A percentile compares a stretch with the other conserved stretches of the same genome.
phyloP scores from a whole-genome alignment of 2,329 filamentous ascomycete species.

The Triangularia setosa region DNA sequence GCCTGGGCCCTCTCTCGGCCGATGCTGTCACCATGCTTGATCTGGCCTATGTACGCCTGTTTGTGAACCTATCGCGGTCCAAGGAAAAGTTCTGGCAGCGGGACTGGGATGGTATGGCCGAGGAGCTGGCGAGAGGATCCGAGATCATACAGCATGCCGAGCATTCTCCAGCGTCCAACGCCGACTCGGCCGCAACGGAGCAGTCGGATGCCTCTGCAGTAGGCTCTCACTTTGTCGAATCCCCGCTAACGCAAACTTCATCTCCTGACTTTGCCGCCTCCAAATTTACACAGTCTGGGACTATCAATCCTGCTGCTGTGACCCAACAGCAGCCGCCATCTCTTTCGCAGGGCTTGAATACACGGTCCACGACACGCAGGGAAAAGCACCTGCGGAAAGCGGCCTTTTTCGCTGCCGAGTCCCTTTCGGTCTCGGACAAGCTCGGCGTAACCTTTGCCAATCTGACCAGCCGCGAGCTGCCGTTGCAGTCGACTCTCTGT shows the following conservation, averaged over 20 bases:
- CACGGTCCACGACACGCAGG: constrained; percentile 59
- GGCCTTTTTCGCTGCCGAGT: constrained; percentile 93
- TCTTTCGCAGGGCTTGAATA: constrained; percentile 31
- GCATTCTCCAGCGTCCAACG: constrained; percentile 51
- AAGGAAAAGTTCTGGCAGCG: constrained; percentile 94
- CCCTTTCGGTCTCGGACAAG: constrained; percentile 81
- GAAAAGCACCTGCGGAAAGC: constrained; percentile 89
- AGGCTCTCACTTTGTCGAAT: constrained; percentile 47
- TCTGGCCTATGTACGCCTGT: constrained; percentile 85
- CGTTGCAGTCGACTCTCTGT: constrained; percentile 87
- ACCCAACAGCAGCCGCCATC: constrained; percentile 21
- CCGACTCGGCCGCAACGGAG: constrained; percentile 42
- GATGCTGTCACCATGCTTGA: constrained; percentile 90
- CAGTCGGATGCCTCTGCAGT: constrained; percentile 38
- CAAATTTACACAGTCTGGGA: constrained; percentile 33
- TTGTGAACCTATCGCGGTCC: constrained; percentile 85
- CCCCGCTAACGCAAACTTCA: constrained; percentile 49
- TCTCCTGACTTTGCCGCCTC: constrained; percentile 44
- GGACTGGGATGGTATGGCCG: constrained; percentile 87
- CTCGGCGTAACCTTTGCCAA: constrained; percentile 83
- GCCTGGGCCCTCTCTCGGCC: constrained; percentile 75
- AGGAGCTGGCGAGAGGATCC: constrained; percentile 74
- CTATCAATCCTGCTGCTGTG: constrained; percentile 21
- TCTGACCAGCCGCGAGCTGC: constrained; percentile 76
- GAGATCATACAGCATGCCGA: constrained; percentile 73